phyloP scores from a whole-genome alignment of 140 eudicot genomes.

The Anethum foeniculum region DNA sequence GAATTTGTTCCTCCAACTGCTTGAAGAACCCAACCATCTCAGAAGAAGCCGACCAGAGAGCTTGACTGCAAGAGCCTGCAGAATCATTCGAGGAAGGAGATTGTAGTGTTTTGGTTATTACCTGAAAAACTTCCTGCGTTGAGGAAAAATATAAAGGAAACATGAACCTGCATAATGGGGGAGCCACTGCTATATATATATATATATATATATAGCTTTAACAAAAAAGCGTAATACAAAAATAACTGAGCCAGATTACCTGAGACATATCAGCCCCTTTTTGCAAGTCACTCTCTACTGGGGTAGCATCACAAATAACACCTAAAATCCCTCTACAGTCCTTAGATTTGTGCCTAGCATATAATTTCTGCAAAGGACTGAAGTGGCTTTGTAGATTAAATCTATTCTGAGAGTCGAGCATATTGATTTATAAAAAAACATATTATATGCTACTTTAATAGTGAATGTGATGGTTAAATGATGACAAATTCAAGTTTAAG shows the following conservation, averaged over 20 bases:
- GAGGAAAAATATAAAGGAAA: too few relatives aligned
- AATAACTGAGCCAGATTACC: too few relatives aligned
- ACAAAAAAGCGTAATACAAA: too few relatives aligned
- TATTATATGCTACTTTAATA: too few relatives aligned
- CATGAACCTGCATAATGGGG: too few relatives aligned
- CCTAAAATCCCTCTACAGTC: neutral
- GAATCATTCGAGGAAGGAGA: neutral
- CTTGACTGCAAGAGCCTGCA: neutral
- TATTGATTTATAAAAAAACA: too few relatives aligned
- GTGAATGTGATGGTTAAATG: too few relatives aligned
- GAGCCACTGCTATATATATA: too few relatives aligned
- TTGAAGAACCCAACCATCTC: constrained; percentile 2
- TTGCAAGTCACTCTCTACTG: neutral
- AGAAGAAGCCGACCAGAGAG: neutral
- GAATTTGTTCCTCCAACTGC: neutral
- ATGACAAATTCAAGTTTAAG: too few relatives aligned
- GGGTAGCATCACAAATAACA: neutral
- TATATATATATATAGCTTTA: too few relatives aligned
- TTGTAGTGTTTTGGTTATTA: neutral
- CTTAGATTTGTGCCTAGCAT: neutral
- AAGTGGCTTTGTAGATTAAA: neutral
- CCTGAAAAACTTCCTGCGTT: too few relatives aligned
- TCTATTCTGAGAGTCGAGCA: neutral
- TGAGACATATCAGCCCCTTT: neutral
- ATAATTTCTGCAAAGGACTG: neutral